Evolutionary conservation across 768 basidiomycete species (phyloP), one percentile per base, ranked within the genome.

Genomic region (Mycena maculata): DNA sequence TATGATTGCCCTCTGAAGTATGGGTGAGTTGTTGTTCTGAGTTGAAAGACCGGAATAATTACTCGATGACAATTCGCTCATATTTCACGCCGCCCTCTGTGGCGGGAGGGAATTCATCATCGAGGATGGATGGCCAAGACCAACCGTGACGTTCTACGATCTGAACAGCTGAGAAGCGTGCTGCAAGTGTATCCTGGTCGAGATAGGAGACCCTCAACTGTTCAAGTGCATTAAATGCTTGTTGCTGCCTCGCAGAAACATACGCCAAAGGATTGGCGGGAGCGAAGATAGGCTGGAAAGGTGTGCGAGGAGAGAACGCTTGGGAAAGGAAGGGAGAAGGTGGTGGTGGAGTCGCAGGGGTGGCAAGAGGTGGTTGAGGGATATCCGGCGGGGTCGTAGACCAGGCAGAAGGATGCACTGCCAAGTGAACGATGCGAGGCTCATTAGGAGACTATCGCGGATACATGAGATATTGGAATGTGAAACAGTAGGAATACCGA

Each of bases 361-460:
- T 38, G 20, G 67, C 33, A 18, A 71, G 53, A 42, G 74, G 45
- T 18, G 72, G 33, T 55, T 75, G 60, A 1, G 76, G 69, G 31
- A 74, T 67, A 41, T 76, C 77, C 15, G 87, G 90, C 28, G 90
- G 90, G 15, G 77, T 67, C 25, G 83, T 78, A 42, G 84, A 82
- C 93, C 93, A 94, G 58, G 90, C 90, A 28, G 90, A 90, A 25
- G 91, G 90, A 74, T 90, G 89, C n/a, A 94, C 92, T 16, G 92
- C 89, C 23, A 94, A 82, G 77, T 93, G 93, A 45, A 94, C 81
- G 61, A 88, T 82, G 45, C 85, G 86, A 27, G 86, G 83, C 57
- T 90, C 90, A 60, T 86, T 85, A 42, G 79, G 76, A 47, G 80
- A 79, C 92, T 92, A 73, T 38, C 56, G 50, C 63, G 60, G 47